Percentiles rank a stretch among this genome's conserved stretches.
Evolutionary conservation across 352 stramenopile genomes (phyloP).

Genomic region (Phytopythium ostracodes): DNA sequence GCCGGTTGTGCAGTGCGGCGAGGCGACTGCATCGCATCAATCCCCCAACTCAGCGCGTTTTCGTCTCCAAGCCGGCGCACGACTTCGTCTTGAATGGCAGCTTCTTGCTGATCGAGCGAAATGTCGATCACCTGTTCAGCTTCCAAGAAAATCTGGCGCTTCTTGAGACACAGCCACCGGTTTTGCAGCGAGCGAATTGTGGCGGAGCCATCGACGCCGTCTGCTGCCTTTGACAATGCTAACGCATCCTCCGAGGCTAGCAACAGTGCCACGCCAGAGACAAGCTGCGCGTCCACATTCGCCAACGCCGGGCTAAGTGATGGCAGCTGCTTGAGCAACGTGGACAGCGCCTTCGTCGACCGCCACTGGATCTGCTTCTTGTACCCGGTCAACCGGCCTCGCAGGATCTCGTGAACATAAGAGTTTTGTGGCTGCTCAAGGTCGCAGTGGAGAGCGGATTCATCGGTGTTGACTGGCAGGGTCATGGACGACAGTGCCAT

Average conservation of each 20-base stretch:
- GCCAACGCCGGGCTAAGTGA: constrained; percentile 28
- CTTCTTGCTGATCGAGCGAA: constrained; percentile 65
- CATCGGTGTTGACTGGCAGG: constrained; percentile 26
- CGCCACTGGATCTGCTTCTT: constrained; percentile 82
- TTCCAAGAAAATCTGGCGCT: constrained; percentile 66
- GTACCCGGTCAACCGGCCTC: constrained; percentile 55
- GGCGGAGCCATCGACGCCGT: constrained; percentile 9
- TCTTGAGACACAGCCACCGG: constrained; percentile 67
- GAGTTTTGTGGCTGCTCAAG: constrained; percentile 65
- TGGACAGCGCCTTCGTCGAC: constrained; percentile 65
- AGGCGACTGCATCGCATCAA: constrained; percentile 80
- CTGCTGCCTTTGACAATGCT: constrained; percentile 17
- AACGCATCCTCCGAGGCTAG: constrained; percentile 56
- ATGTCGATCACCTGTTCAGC: constrained; percentile 66
- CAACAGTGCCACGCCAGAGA: constrained; percentile 52
- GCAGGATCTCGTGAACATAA: constrained; percentile 51
- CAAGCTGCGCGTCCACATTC: constrained; percentile 56
- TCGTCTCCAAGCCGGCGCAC: constrained; percentile 67
- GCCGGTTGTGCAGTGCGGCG: constrained; percentile 21
- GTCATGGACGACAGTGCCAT: constrained; percentile 48
- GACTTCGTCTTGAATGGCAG: constrained; percentile 50
- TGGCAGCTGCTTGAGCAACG: constrained; percentile 69
- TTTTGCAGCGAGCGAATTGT: constrained; percentile 39
- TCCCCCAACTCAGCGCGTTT: constrained; percentile 78
- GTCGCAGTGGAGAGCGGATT: constrained; percentile 29